phyloP scores from a whole-genome alignment of 2,329 filamentous ascomycete species.

The Cucurbitaria berberidis region DNA sequence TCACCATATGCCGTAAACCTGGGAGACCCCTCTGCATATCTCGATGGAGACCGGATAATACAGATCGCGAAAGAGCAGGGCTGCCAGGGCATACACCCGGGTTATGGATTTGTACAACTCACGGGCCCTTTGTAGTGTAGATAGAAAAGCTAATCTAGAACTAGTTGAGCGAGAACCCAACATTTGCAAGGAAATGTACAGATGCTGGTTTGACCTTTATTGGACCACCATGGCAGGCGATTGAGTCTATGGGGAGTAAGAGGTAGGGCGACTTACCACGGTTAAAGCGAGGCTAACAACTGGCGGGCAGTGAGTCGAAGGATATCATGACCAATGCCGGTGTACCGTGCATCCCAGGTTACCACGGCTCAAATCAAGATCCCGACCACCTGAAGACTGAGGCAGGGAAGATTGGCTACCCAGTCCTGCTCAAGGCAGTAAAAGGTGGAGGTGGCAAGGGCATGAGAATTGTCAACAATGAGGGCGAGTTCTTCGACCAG shows the following conservation, averaged over 20 bases:
- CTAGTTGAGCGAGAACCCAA: slow-evolving; percentile 83
- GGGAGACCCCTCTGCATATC: slow-evolving; percentile 82
- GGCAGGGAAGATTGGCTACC: slow-evolving; percentile 73
- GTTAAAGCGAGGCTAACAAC: slow-evolving; percentile 10
- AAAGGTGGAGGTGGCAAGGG: slow-evolving; percentile 72
- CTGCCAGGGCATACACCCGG: slow-evolving; percentile 91
- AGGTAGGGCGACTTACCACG: slow-evolving; percentile 54
- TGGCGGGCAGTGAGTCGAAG: slow-evolving; percentile 69
- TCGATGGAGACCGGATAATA: slow-evolving; percentile 93
- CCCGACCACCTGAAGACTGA: slow-evolving; percentile 66
- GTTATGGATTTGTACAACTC: slow-evolving; percentile 78
- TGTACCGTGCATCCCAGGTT: slow-evolving; percentile 94
- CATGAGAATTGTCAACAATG: slow-evolving; percentile 67
- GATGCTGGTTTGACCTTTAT: slow-evolving; percentile 94
- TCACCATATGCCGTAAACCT: slow-evolving; percentile 85
- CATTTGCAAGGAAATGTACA: slow-evolving; percentile 81
- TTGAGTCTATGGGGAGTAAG: slow-evolving; percentile 89
- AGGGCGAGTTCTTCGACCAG: slow-evolving; percentile 65
- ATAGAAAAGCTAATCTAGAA: background rate
- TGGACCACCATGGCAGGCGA: slow-evolving; percentile 80
- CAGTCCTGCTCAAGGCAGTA: slow-evolving; percentile 69
- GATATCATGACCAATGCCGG: slow-evolving; percentile 96
- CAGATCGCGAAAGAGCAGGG: slow-evolving; percentile 82
- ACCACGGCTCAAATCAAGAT: slow-evolving; percentile 86
- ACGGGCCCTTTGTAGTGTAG: background rate